Conservation (phyloP, 2,329 filamentous ascomycete species). For the Penicillium sp. region DNA sequence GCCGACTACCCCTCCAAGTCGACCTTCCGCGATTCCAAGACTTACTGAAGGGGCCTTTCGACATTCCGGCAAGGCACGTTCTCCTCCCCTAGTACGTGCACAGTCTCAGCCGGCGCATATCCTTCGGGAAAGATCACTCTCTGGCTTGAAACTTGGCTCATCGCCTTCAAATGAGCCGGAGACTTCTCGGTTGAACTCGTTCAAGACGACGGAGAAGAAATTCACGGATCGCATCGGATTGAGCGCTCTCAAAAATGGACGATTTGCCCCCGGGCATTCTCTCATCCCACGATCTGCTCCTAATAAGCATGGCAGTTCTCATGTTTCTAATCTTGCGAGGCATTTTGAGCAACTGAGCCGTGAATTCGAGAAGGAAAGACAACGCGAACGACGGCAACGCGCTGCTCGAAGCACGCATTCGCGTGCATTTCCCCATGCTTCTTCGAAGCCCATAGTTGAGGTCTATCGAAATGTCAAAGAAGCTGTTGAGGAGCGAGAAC, state of each 20-base stretch:
- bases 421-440: slow-evolving; percentile 80
- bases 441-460: slow-evolving; percentile 92
- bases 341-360: slow-evolving; percentile 96
- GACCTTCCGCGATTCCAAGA: slow-evolving; percentile 40
- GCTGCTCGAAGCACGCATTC: slow-evolving; percentile 72
- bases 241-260: slow-evolving; percentile 57
- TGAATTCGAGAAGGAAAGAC: slow-evolving; percentile 91
- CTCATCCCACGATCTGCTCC: slow-evolving; percentile 84
- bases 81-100: slow-evolving; percentile 48
- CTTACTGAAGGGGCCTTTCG: slow-evolving; percentile 36
- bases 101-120: slow-evolving; percentile 49
- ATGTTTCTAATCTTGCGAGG: slow-evolving; percentile 85
- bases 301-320: slow-evolving; percentile 59
- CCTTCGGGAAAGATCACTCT: slow-evolving; percentile 25
- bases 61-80: slow-evolving; percentile 36
- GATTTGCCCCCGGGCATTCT: slow-evolving; percentile 54
- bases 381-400: slow-evolving; percentile 74
- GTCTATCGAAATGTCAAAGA: slow-evolving; percentile 92
- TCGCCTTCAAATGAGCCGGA: slow-evolving; percentile 21
- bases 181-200: slow-evolving; percentile 21
- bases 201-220: slow-evolving; percentile 62
- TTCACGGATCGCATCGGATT: slow-evolving; percentile 69
- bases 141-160: slow-evolving; percentile 22
- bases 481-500: slow-evolving; percentile 75
- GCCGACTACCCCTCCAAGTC: slow-evolving; percentile 24